Evolutionary conservation across 108 stramenopile species (phyloP).

Genomic region (Ochromonas danica): DNA sequence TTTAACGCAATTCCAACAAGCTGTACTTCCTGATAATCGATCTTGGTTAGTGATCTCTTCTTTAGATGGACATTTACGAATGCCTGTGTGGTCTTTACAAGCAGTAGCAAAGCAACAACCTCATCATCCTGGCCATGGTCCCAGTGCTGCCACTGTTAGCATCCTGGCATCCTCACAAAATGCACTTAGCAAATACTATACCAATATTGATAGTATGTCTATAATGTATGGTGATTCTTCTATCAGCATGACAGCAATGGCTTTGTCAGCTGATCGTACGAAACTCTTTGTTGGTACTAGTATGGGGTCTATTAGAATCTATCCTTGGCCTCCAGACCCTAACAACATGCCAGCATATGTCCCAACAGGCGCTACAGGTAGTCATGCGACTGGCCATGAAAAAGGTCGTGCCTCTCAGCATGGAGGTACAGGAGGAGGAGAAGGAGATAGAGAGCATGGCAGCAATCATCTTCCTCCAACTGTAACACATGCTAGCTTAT

Average conservation of each 20-base stretch:
- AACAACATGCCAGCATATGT: background rate
- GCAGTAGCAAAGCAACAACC: background rate
- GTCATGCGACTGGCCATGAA: constrained; percentile 32
- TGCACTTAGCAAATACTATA: too few relatives aligned
- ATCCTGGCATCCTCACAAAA: background rate
- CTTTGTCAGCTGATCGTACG: constrained; percentile 30
- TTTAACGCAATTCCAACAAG: background rate
- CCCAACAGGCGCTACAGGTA: background rate
- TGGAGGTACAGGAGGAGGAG: background rate
- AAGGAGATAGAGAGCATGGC: background rate
- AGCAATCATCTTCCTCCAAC: too few relatives aligned
- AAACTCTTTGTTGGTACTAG: constrained; percentile 41
- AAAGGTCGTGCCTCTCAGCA: constrained; percentile 8
- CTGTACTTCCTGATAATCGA: background rate
- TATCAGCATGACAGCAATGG: constrained; percentile 34
- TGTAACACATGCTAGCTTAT: background rate
- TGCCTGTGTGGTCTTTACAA: background rate
- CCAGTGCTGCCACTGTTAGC: constrained; percentile 1
- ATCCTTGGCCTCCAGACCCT: constrained; percentile 38
- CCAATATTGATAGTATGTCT: background rate
- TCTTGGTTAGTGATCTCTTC: background rate
- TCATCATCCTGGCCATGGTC: too few relatives aligned
- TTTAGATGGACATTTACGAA: background rate
- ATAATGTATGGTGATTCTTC: background rate
- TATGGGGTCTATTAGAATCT: constrained; percentile 34